Conservation (phyloP, 441 rosid genomes). For the Populus hybrid region DNA sequence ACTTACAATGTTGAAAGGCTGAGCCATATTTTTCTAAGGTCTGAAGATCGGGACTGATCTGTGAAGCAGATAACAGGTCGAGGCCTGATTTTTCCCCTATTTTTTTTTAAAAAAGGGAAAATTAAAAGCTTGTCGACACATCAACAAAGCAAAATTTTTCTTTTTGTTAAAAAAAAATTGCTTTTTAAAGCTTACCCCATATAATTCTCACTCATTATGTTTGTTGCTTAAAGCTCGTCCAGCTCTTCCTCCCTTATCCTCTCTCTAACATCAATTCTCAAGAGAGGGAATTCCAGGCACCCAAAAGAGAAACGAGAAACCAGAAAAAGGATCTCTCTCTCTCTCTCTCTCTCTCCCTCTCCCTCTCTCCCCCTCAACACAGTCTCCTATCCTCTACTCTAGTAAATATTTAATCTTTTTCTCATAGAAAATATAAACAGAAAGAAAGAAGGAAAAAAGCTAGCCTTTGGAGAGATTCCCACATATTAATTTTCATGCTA, state of each 20-base stretch:
- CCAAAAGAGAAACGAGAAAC: not conserved
- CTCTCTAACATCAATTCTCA: conserved; percentile 24
- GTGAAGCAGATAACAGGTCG: not conserved
- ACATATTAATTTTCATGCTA: conserved; percentile 36
- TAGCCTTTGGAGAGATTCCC: conserved; percentile 31
- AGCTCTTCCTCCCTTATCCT: conserved; percentile 26
- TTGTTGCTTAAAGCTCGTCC: conserved; percentile 49
- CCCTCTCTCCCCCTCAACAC: not conserved
- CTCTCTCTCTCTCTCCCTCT: not conserved
- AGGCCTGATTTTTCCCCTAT: not conserved
- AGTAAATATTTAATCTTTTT: not conserved
- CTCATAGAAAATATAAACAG: not conserved
- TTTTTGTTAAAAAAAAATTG: conserved; percentile 24
- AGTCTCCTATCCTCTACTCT: not conserved
- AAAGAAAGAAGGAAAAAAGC: not conserved
- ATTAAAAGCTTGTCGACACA: conserved; percentile 12
- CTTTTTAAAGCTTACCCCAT: conserved; percentile 49
- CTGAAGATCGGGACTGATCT: not conserved
- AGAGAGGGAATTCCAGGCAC: conserved; percentile 10
- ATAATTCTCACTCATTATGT: conserved; percentile 64
- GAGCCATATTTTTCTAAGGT: not conserved
- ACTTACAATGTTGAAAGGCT: not conserved
- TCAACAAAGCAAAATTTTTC: conserved; percentile 37
- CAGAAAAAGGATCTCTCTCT: not conserved
- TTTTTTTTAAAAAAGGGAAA: not conserved